phyloP scores from a whole-genome alignment of 495 filamentous ascomycete genomes.

The Sordaria brevicollis region DNA sequence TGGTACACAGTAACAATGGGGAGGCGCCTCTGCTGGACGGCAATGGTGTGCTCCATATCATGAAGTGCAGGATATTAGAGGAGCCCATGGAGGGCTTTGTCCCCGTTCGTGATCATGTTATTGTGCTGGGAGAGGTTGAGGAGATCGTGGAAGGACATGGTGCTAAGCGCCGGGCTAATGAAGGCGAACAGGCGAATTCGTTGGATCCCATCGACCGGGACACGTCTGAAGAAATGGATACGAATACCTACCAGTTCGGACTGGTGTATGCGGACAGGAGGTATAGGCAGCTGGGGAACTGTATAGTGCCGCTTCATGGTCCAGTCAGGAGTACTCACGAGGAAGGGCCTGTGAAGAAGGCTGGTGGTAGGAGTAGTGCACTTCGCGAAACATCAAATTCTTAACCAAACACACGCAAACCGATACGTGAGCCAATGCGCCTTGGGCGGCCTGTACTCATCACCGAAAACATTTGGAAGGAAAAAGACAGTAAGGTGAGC shows the following conservation, averaged over 20 bases:
- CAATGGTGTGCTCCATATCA: conserved; percentile 29
- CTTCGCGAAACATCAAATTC: not conserved
- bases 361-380: not conserved
- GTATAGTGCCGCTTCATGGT: conserved; percentile 11
- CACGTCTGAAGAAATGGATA: not conserved
- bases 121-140: conserved; percentile 44
- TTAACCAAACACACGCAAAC: not conserved
- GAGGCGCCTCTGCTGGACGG: conserved; percentile 22
- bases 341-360: not conserved
- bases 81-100: conserved; percentile 26
- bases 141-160: conserved; percentile 25
- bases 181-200: not conserved
- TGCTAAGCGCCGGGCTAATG: not conserved
- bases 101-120: conserved; percentile 41
- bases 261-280: conserved; percentile 33
- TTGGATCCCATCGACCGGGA: not conserved
- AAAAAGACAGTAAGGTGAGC: not conserved
- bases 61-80: conserved; percentile 29
- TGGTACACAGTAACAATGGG: not conserved
- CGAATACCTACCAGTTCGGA: conserved; percentile 16
- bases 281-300: conserved; percentile 29
- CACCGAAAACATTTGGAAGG: not conserved
- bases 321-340: not conserved
- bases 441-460: not conserved
- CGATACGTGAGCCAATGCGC: not conserved